phyloP scores from a whole-genome alignment of 2,329 filamentous ascomycete genomes.

The Neonectria ditissima region DNA sequence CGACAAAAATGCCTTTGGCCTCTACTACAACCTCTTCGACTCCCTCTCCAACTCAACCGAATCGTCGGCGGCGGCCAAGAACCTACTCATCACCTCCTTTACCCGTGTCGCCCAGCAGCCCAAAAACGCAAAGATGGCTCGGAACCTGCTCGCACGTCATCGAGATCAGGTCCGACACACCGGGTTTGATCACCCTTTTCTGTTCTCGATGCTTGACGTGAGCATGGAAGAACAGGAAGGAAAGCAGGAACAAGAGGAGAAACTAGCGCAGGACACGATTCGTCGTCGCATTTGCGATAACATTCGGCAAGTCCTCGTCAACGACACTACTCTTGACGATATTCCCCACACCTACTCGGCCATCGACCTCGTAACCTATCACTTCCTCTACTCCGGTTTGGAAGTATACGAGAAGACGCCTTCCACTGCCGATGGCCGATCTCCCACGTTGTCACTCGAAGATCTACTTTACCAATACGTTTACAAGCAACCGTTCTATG shows the following conservation, averaged over 20 bases:
- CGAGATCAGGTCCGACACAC: conserved; percentile 3
- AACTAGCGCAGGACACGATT: conserved; percentile 8
- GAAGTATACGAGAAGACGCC: conserved; percentile 34
- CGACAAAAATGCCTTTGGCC: conserved; percentile 38
- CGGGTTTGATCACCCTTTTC: conserved; percentile 22
- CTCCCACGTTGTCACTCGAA: conserved; percentile 25
- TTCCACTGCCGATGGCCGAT: conserved; percentile 7
- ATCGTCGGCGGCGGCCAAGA: conserved; percentile 17
- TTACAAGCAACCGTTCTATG: conserved; percentile 34
- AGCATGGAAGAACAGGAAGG: conserved; percentile 32
- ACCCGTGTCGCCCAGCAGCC: conserved; percentile 37
- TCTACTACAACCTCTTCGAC: conserved; percentile 34
- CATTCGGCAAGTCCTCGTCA: conserved; percentile 24
- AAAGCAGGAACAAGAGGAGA: conserved; percentile 26
- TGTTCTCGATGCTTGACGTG: conserved; percentile 36
- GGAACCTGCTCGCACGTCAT: conserved; percentile 26
- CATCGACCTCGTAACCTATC: conserved; percentile 40
- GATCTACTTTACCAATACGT: conserved; percentile 38
- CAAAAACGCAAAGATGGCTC: conserved; percentile 31
- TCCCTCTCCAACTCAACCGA: conserved; percentile 8
- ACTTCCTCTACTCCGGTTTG: conserved; percentile 36
- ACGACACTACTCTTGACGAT: conserved; percentile 21
- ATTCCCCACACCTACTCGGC: conserved; percentile 29
- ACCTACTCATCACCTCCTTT: conserved; percentile 34
- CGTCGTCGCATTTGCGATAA: conserved; percentile 19